These are phyloP conservation scores for Plenodomus biglobosus DNA, from an alignment of 2,329 filamentous ascomycete species.

Conservation along the genomic window DNA sequence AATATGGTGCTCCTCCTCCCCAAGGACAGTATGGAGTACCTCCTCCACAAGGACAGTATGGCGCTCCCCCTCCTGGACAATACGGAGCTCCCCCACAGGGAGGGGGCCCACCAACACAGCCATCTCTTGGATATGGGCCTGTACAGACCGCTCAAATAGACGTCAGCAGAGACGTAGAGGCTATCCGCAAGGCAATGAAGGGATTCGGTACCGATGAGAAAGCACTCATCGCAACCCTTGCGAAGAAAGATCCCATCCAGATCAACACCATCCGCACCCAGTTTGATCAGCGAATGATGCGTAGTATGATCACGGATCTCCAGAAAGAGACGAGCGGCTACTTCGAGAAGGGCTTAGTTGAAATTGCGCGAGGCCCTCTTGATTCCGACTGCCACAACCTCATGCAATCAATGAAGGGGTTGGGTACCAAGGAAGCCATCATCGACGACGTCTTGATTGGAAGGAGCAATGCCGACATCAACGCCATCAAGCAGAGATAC, in stretches of 20 bases:
- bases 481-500: slow-evolving; percentile 81
- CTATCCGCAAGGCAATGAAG: slow-evolving; percentile 82
- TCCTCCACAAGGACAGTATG: slow-evolving; percentile 25
- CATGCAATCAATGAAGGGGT: slow-evolving; percentile 70
- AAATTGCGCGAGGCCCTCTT: slow-evolving; percentile 77
- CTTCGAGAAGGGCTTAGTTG: slow-evolving; percentile 73
- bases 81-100: slow-evolving; percentile 19
- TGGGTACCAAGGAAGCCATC: slow-evolving; percentile 82
- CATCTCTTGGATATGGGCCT: slow-evolving; percentile 71
- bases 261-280: slow-evolving; percentile 62
- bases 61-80: slow-evolving; percentile 36
- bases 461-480: slow-evolving; percentile 82
- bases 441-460: slow-evolving; percentile 84
- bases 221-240: slow-evolving; percentile 68
- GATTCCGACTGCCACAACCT: slow-evolving; percentile 72
- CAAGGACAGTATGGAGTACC: slow-evolving; percentile 25
- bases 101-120: slow-evolving; percentile 50
- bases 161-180: slow-evolving; percentile 67
- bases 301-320: slow-evolving; percentile 73
- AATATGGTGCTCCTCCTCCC: slow-evolving; percentile 34
- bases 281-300: slow-evolving; percentile 63
- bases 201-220: slow-evolving; percentile 89
- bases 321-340: slow-evolving; percentile 73
- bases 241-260: slow-evolving; percentile 76
- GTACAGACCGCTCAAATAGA: slow-evolving; percentile 63